Base-by-base conservation (phyloP, 176 grass and related monocot genomes). In the Calamus simplicifolius region DNA sequence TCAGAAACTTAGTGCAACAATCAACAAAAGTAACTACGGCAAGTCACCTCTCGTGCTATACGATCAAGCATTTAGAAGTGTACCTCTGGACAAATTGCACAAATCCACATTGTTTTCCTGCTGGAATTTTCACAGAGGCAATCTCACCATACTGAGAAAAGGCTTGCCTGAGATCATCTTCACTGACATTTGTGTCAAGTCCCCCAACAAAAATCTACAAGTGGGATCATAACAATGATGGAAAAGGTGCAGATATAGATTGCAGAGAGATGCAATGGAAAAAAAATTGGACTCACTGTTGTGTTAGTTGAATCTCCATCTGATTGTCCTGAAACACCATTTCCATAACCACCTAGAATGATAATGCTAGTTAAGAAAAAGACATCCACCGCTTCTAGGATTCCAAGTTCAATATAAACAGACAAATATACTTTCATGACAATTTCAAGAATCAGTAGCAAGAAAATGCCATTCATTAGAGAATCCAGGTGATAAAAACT, bases 41-140 rank as follows among this genome's bases (percentile, higher is more conserved):
- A 12, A 43, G 35, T 43, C 35, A 2, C 8, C 35, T 10, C 35
- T 12, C 7, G 2, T 7, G 2, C 8, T 43, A 43, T 43, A 43
- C 8, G 12, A 43, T 43, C 35, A 43, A 43, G 35, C 35, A 58
- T 27, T 27, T 8, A 28, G 25, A 51, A 50, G 7, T 59, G 21
- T 84, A 96, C 92, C 87, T 87, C 77, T 82, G 83, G 58, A 82
- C 60, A 78, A 96, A 90, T 72, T 96, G 92, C 73, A 91, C 92
- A 0, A 97, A 97, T 17, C 92, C 92, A 2, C 87, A 97, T 58
- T 97, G 92, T 61, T 97, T 97, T 18, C 92, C 84, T 58, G 81
- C 78, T 56, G 92, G 92, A 59, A 97, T 87, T 76, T 97, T 97
- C 31, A 97, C 87, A 5, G 92, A 91, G 21, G 84, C 80, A 67